These are phyloP conservation scores for Chrysosporium queenslandicum DNA, from an alignment of 2,329 filamentous ascomycete genomes.

Conservation along the genomic window DNA sequence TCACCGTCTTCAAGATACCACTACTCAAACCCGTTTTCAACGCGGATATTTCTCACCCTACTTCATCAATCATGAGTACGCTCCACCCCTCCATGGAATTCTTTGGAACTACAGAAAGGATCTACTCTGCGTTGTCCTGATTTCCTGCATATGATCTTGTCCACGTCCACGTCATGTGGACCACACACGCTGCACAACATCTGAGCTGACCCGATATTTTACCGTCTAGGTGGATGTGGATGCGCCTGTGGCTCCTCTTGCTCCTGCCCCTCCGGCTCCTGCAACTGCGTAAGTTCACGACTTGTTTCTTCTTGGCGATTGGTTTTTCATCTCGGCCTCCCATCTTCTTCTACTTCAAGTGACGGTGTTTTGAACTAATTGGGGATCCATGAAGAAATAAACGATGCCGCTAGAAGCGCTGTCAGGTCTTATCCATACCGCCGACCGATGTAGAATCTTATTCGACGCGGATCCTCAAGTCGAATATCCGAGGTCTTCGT, in stretches of 20 bases:
- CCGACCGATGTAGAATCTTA: constrained; percentile 5
- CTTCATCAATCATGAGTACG: constrained; percentile 12
- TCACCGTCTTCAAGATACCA: neutral
- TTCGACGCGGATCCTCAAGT: constrained; percentile 9
- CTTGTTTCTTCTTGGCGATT: neutral
- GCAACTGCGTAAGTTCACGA: constrained; percentile 31
- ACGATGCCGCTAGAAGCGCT: neutral
- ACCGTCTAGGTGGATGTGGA: constrained; percentile 26
- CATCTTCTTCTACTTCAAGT: neutral
- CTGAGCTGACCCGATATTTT: neutral
- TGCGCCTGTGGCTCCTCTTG: constrained; percentile 36
- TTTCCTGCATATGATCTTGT: constrained; percentile 8
- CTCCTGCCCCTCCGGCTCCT: constrained; percentile 34
- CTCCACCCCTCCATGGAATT: constrained; percentile 5
- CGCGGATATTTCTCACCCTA: neutral
- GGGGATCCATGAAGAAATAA: constrained; percentile 9
- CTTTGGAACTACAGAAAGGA: neutral
- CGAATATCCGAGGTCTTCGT: constrained; percentile 5
- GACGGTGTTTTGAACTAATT: neutral
- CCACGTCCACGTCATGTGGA: constrained; percentile 9
- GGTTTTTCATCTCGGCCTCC: neutral
- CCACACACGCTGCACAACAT: neutral
- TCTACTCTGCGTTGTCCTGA: constrained; percentile 4
- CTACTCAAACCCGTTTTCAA: too few species aligned
- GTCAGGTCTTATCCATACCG: neutral